Evolutionary conservation across 108 stramenopile genomes (phyloP).

Genomic region (Cyclostephanos invisitatus): DNA sequence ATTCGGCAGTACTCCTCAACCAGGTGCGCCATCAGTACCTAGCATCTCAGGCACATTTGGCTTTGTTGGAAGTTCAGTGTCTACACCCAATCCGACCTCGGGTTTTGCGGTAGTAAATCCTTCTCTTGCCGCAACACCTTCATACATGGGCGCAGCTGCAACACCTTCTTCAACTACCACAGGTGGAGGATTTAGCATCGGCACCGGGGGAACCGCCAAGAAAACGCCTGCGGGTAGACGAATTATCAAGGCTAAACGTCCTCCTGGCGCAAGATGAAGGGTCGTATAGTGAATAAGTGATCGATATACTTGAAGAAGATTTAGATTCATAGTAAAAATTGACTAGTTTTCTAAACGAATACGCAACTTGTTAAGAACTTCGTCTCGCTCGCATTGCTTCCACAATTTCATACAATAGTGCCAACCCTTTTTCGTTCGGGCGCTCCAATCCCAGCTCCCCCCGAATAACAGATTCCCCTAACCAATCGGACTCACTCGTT

Average conservation of each 20-base stretch:
- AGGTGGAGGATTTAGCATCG: slow-evolving; percentile 22
- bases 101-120: not conserved
- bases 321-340: not conserved
- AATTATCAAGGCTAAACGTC: slow-evolving; percentile 27
- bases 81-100: slow-evolving; percentile 5
- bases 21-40: not conserved
- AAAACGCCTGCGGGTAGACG: slow-evolving; percentile 13
- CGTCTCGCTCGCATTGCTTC: slow-evolving; percentile 19
- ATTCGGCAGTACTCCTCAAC: slow-evolving; percentile 1
- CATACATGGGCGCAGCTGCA: not conserved
- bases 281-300: not conserved
- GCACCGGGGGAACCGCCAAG: slow-evolving; percentile 14
- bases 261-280: slow-evolving; percentile 1
- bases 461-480: slow-evolving; percentile 18
- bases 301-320: not conserved
- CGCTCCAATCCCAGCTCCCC: slow-evolving; percentile 27
- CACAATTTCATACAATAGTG: slow-evolving; percentile 33
- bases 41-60: slow-evolving; percentile 1
- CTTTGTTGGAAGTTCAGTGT: not conserved
- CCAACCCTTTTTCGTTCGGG: not conserved
- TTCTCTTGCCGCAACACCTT: not conserved
- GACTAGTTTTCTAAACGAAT: not conserved
- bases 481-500: not conserved
- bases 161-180: not conserved
- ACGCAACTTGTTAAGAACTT: not conserved